Conservation (phyloP, 768 basidiomycete species). For the Boletus bicolor region DNA sequence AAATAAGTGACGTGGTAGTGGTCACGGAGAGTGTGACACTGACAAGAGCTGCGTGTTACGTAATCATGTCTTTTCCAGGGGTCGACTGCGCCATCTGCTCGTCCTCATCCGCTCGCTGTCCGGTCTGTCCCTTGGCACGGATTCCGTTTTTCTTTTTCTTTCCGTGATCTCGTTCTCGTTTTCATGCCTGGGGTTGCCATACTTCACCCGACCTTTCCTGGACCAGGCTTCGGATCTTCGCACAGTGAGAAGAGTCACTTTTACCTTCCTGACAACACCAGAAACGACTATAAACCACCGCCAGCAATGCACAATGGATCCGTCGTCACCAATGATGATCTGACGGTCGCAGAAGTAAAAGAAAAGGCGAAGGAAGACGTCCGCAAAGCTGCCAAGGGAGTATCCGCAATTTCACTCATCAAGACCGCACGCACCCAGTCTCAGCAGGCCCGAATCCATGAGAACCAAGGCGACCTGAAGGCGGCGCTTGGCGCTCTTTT, state of each 20-base stretch:
- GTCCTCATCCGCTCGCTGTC: constrained; percentile 15
- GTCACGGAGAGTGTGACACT: constrained; percentile 12
- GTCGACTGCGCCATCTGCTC: background rate
- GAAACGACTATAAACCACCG: constrained; percentile 11
- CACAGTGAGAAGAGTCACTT: constrained; percentile 20
- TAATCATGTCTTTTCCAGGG: constrained; percentile 16
- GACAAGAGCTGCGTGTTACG: constrained; percentile 24
- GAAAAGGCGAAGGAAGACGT: constrained; percentile 46
- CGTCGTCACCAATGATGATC: constrained; percentile 21
- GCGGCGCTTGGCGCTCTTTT: constrained; percentile 58
- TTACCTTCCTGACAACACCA: constrained; percentile 12
- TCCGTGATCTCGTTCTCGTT: constrained; percentile 1
- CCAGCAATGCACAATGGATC: constrained; percentile 43
- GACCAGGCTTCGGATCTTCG: constrained; percentile 30
- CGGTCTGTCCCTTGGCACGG: constrained; percentile 10
- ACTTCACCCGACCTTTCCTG: constrained; percentile 37
- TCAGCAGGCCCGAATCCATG: constrained; percentile 47
- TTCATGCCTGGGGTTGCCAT: constrained; percentile 44
- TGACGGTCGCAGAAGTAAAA: constrained; percentile 47
- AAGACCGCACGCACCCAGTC: constrained; percentile 59
- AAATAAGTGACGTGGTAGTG: constrained; percentile 7
- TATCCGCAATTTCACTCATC: constrained; percentile 59
- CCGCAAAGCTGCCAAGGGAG: constrained; percentile 51
- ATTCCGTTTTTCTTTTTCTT: background rate
- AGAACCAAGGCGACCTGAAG: constrained; percentile 57